Evolutionary conservation across 345 rosid genomes (phyloP).

Genomic region (Ailanthus altissimus): DNA sequence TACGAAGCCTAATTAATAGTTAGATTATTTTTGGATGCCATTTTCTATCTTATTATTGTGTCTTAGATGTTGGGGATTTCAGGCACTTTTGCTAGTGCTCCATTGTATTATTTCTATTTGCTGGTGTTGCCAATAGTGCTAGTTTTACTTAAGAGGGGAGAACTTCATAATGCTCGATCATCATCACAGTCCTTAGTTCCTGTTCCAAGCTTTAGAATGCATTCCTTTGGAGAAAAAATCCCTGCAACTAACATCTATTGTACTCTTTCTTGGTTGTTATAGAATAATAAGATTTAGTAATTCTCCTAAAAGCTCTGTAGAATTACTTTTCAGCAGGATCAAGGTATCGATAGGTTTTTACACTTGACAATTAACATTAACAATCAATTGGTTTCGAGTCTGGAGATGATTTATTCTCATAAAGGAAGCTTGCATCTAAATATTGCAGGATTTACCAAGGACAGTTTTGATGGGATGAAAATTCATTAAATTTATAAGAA

Average conservation of each 20-base stretch:
- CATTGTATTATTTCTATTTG: slow-evolving; percentile 8
- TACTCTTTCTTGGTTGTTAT: slow-evolving; percentile 3
- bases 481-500: background rate
- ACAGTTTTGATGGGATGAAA: slow-evolving; percentile 1
- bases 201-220: background rate
- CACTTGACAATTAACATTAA: background rate
- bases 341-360: background rate
- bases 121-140: background rate
- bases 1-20: background rate
- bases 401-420: slow-evolving; percentile 17
- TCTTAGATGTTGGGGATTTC: background rate
- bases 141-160: background rate
- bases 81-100: background rate
- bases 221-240: background rate
- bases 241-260: background rate
- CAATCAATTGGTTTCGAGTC: background rate
- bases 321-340: slow-evolving; percentile 2
- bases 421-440: background rate
- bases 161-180: background rate
- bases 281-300: background rate
- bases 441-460: background rate
- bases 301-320: background rate
- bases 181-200: background rate
- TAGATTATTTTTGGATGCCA: background rate
- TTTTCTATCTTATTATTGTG: background rate